Evolutionary conservation across 2,329 filamentous ascomycete species (phyloP), one percentile per base, ranked within the genome.

Genomic region (Diaporthe longicolla): DNA sequence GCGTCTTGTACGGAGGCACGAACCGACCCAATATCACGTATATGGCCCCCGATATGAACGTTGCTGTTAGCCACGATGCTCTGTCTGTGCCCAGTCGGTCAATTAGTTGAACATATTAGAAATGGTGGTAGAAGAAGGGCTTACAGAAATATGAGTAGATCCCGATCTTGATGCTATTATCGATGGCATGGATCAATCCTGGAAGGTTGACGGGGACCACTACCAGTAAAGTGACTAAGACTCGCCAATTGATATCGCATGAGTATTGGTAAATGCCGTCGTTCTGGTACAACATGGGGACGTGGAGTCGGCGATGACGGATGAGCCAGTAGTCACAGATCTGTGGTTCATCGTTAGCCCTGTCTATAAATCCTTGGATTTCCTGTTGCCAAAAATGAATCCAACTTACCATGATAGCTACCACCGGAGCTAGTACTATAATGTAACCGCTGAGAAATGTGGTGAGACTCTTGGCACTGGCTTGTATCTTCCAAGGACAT

Each of bases 401-500:
- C 1, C 3, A 11, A 48, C 35, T 19, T 24, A 74, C 72, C 57
- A 74, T 74, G 19, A 74, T 71, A 6, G 66, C 57, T 15, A 74
- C 68, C 81, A 83, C 57, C 4, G 76, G 76, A 7, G 72, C 74
- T 19, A 75, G 43, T 13, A 74, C 58, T 35, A 75, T 81, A 78
- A 72, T 72, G 29, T 75, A 74, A 7, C 74, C 72, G 37, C 68
- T 65, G 50, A 75, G 43, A 45, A 75, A 75, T 1, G 74, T 72
- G 4, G 68, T 71, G 24, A 75, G 21, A 37, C 66, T 71, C 55
- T 43, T 8, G 76, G 80, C 7, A 78, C 80, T 48, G 76, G 78
- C 63, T 79, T 79, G 58, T 74, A 83, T 82, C 58, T 81, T 81
- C 82, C 82, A 83, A 1, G 82, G 82, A 32, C 79, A 80, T 65